Percentiles rank a stretch among this genome's conserved stretches.
Evolutionary conservation across 495 filamentous ascomycete genomes (phyloP).

Genomic region (Penicillium paxilli): DNA sequence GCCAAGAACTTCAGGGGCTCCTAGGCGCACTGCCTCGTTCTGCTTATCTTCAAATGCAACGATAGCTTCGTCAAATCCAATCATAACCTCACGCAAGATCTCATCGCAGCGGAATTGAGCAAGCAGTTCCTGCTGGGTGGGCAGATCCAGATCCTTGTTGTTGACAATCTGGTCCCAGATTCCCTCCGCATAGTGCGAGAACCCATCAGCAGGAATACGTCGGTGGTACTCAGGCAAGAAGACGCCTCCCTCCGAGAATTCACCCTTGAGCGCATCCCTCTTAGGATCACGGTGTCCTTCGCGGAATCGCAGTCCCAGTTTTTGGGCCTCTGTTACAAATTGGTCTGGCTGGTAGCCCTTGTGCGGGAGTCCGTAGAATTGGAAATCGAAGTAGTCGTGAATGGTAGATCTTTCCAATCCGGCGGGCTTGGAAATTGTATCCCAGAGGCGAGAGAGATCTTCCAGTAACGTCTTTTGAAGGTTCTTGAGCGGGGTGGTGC

Average conservation of each 20-base stretch:
- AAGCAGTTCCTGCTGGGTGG: slow-evolving; percentile 93
- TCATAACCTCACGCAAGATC: slow-evolving; percentile 81
- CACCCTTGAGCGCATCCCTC: slow-evolving; percentile 49
- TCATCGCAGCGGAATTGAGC: slow-evolving; percentile 98
- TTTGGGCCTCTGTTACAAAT: slow-evolving; percentile 77
- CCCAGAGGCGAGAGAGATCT: slow-evolving; percentile 89
- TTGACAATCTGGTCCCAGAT: slow-evolving; percentile 98
- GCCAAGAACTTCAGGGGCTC: slow-evolving; percentile 68
- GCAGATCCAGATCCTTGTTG: slow-evolving; percentile 96
- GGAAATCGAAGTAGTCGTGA: slow-evolving; percentile 97
- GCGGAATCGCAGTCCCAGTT: slow-evolving; percentile 77
- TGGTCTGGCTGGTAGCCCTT: slow-evolving; percentile 96
- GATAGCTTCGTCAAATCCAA: slow-evolving; percentile 80
- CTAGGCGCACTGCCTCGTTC: slow-evolving; percentile 66
- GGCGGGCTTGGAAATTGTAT: slow-evolving; percentile 82
- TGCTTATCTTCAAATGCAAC: slow-evolving; percentile 84
- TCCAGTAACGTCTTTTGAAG: slow-evolving; percentile 86
- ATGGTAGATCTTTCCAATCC: slow-evolving; percentile 88
- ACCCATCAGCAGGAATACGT: slow-evolving; percentile 92
- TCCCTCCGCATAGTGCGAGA: slow-evolving; percentile 86
- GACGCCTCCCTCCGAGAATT: slow-evolving; percentile 76
- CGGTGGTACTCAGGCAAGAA: slow-evolving; percentile 95
- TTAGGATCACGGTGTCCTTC: slow-evolving; percentile 70
- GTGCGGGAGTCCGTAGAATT: slow-evolving; percentile 92
- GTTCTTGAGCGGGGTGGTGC: slow-evolving; percentile 83